phyloP scores from a whole-genome alignment of 192 early-diverging fungal species.

The Backusella parvicylindrica region DNA sequence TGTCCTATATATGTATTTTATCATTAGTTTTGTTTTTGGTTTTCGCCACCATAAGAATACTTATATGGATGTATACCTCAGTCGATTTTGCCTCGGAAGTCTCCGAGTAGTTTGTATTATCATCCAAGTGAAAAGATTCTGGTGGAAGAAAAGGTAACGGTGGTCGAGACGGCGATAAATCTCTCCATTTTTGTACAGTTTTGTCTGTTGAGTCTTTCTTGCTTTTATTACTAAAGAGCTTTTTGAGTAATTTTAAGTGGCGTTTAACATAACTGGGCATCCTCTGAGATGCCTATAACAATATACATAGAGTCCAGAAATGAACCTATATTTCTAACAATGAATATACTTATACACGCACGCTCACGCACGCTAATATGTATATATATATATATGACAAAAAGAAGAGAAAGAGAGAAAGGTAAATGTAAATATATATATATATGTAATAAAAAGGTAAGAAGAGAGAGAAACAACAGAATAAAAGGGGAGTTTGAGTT shows the following conservation, averaged over 20 bases:
- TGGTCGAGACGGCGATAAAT: not conserved
- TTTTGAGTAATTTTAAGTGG: not conserved
- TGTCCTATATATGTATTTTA: not conserved
- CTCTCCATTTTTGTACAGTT: not conserved
- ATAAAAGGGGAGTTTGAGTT: not conserved
- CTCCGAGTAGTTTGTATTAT: not conserved
- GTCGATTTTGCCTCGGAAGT: not conserved
- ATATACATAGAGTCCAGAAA: not conserved
- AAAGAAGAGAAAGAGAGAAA: not conserved
- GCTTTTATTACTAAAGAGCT: not conserved
- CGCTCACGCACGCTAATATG: not conserved
- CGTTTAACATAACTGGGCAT: not conserved
- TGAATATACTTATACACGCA: not conserved
- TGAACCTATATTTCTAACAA: not conserved
- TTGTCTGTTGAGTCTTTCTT: not conserved
- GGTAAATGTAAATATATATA: not conserved
- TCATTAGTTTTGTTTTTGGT: not conserved
- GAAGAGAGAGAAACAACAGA: not conserved
- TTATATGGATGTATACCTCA: not conserved
- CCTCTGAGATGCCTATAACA: not conserved
- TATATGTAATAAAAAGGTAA: not conserved
- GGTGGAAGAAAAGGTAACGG: not conserved
- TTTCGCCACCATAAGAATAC: not conserved
- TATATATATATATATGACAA: not conserved
- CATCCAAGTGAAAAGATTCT: not conserved